Percentiles rank a stretch among this genome's conserved stretches.
These are phyloP conservation scores for Dactylellina cionopaga DNA, from an alignment of 2,329 filamentous ascomycete genomes.

Conservation along the genomic window DNA sequence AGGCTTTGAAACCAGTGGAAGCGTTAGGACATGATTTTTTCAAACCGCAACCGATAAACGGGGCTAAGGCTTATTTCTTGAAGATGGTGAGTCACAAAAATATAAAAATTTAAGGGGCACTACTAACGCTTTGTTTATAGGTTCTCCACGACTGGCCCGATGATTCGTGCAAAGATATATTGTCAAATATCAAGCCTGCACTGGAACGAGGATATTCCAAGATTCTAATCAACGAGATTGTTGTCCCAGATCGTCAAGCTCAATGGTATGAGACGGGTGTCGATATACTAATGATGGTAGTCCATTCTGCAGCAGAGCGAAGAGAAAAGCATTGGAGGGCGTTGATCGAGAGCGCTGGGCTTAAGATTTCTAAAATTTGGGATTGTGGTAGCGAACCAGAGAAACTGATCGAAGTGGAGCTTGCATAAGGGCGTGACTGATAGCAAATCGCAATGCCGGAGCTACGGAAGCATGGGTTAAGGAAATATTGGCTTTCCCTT, in stretches of 20 bases:
- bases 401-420: constrained; percentile 13
- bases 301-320: constrained; percentile 60
- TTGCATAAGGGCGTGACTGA: constrained; percentile 2
- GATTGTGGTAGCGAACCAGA: constrained; percentile 7
- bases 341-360: constrained; percentile 58
- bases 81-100: not conserved
- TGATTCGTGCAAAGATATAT: constrained; percentile 58
- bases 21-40: constrained; percentile 59
- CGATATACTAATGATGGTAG: constrained; percentile 63
- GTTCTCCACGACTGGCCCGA: constrained; percentile 63
- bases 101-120: not conserved
- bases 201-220: constrained; percentile 61
- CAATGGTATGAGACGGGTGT: constrained; percentile 58
- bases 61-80: constrained; percentile 23
- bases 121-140: not conserved
- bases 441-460: too few relatives aligned
- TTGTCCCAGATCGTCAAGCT: constrained; percentile 60
- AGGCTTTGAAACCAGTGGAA: constrained; percentile 32
- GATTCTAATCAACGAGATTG: constrained; percentile 63
- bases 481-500: too few relatives aligned
- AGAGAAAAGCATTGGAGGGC: constrained; percentile 61
- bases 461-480: too few relatives aligned
- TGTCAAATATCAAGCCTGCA: constrained; percentile 58
- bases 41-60: constrained; percentile 58
- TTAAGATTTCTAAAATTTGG: constrained; percentile 60